These are phyloP conservation scores for Verticillium klebahnii DNA, from an alignment of 2,329 filamentous ascomycete genomes.

Conservation along the genomic window DNA sequence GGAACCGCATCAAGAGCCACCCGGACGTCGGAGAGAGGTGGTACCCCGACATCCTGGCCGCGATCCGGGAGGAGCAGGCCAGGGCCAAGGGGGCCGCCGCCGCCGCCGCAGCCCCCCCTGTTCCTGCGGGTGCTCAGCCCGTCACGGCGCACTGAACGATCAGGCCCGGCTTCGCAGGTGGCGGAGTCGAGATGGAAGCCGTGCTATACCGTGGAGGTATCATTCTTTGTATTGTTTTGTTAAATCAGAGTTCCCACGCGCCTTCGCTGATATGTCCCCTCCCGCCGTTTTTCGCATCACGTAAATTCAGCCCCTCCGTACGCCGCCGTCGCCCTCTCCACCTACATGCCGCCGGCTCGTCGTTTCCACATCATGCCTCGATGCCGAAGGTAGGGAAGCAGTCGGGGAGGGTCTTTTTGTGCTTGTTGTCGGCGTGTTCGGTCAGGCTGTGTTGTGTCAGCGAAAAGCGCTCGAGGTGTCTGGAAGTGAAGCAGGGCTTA, in stretches of 20 bases:
- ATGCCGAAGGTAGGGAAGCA: conserved; percentile 59
- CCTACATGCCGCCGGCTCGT: not conserved
- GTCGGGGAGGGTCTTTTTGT: conserved; percentile 65
- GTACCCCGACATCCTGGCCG: conserved; percentile 60
- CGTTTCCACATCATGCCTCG: not conserved
- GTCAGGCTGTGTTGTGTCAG: conserved; percentile 44
- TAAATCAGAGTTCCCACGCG: conserved; percentile 4
- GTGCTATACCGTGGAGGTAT: not conserved
- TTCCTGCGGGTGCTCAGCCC: conserved; percentile 8
- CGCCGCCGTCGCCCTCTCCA: not conserved
- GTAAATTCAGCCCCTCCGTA: not conserved
- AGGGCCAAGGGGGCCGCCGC: conserved; percentile 27
- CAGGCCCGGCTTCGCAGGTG: not conserved
- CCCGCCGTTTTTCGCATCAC: not conserved
- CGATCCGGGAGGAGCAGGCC: conserved; percentile 55
- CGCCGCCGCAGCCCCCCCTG: conserved; percentile 11
- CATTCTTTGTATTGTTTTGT: not conserved
- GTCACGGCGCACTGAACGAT: conserved; percentile 25
- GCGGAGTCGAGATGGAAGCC: not conserved
- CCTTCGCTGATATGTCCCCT: conserved; percentile 3
- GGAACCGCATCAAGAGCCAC: conserved; percentile 83
- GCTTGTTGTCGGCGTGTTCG: conserved; percentile 72
- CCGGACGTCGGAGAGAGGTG: conserved; percentile 81
- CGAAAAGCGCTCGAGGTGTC: not conserved
- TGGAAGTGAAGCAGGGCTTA: conserved; percentile 28